phyloP scores from a whole-genome alignment of 306 rosid species.

The Dalbergia cochinchinensis region DNA sequence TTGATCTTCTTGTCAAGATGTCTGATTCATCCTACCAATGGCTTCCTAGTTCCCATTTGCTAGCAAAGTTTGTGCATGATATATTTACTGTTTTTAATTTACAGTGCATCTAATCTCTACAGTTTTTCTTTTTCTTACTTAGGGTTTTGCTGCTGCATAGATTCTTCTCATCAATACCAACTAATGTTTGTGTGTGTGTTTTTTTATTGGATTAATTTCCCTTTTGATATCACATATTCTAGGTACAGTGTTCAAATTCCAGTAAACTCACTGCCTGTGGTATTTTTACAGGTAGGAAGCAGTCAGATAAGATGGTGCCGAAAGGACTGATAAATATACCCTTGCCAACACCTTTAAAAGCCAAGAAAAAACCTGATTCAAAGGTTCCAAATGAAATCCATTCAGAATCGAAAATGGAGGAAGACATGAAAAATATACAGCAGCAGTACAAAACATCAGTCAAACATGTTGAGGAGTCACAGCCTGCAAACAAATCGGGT shows the following conservation, averaged over 20 bases:
- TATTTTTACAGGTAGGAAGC: conserved; percentile 62
- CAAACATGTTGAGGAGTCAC: conserved; percentile 49
- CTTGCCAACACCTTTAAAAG: conserved; percentile 44
- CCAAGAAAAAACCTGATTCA: conserved; percentile 49
- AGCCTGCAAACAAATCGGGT: conserved; percentile 52
- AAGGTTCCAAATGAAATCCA: conserved; percentile 54
- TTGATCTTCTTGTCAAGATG: background rate
- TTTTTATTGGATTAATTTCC: too few species aligned
- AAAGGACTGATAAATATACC: conserved; percentile 56
- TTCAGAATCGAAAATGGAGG: conserved; percentile 46
- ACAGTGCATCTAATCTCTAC: background rate
- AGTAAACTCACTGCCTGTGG: conserved; percentile 1
- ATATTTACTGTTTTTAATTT: background rate
- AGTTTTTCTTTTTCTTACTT: background rate
- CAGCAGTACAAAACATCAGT: conserved; percentile 55
- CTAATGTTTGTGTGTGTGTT: too few species aligned
- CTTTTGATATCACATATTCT: background rate
- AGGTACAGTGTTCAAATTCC: background rate
- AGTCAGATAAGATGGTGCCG: conserved; percentile 50
- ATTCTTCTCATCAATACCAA: background rate
- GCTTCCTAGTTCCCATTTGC: too few species aligned
- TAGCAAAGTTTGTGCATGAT: background rate
- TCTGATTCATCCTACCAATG: too few species aligned
- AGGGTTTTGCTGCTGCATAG: background rate
- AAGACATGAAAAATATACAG: conserved; percentile 41